Evolutionary conservation across 768 basidiomycete genomes (phyloP), one percentile per base, ranked within the genome.

Genomic region (Amanita jacksonii): DNA sequence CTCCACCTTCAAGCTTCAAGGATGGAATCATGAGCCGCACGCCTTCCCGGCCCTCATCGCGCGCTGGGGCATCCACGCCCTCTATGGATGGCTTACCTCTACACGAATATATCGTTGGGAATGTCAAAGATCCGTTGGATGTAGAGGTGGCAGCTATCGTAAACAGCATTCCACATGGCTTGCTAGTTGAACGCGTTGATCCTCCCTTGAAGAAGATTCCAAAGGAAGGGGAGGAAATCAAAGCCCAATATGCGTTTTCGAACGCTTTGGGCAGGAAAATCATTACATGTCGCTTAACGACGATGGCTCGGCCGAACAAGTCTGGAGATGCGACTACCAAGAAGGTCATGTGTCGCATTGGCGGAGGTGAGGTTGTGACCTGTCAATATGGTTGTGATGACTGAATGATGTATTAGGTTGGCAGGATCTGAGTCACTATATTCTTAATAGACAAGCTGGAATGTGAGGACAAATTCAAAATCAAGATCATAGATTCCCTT

Each of bases 341-440:
- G 76, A 92, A 89, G 62, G 89, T 92, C 23, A 85, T 93, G 82
- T 88, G 84, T 63, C 79, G 89, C 48, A 83, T 92, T 49, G 89
- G 89, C 36, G 87, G 85, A 61, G 86, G 86, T 81, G 51, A 56
- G 78, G 68, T 5, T 41, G 16, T 38, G 36, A 47, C 42, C 48
- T 43, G 36, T 25, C 35, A 38, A 12, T 31, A 25, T 23, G 25
- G 24, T 18, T 22, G 23, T 23, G 1, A 31, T 38, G 20, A 32
- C 22, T 31, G 13, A 34, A 30, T 41, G 34, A n/a, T 33, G 35
- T 19, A 47, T 35, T 55, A 81, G 84, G 84, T 31, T 87, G 84
- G 85, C 85, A 86, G 54, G 83, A 86, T 64, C 66, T 88, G 48
- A 77, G 75, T 53, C 61, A 84, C 46, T 88, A 85, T 56, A 76